Conservation (phyloP, 140 eudicot species). For the Senecio squalidus region DNA sequence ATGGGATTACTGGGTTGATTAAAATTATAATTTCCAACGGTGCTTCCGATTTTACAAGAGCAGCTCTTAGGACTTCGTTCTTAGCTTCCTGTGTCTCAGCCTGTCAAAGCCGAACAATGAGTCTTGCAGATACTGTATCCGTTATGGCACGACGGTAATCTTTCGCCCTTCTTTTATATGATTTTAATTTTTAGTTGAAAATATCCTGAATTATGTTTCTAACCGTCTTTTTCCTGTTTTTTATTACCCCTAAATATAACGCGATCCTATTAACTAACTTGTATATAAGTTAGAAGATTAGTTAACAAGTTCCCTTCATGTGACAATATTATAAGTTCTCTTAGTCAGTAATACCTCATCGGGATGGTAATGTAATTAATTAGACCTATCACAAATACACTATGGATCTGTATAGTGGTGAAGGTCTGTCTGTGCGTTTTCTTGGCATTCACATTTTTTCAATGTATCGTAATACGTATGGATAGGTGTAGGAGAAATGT, state of each 20-base stretch:
- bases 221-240: conserved; percentile 8
- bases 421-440: neutral
- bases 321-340: too few species aligned
- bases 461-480: neutral
- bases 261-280: neutral
- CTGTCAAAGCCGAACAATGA: conserved; percentile 85
- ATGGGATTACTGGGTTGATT: conserved; percentile 71
- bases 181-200: neutral
- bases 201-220: neutral
- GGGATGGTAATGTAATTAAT: neutral
- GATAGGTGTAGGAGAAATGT: neutral
- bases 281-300: conserved; percentile 4
- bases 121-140: conserved; percentile 84
- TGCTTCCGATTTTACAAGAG: conserved; percentile 91
- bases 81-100: conserved; percentile 98
- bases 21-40: conserved; percentile 73
- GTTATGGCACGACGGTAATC: conserved; percentile 88
- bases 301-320: too few species aligned
- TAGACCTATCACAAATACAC: neutral
- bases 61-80: conserved; percentile 94
- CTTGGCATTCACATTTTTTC: neutral
- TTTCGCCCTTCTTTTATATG: neutral
- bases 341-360: neutral
- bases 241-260: neutral
- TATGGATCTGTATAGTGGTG: neutral